Evolutionary conservation across 2,329 filamentous ascomycete genomes (phyloP), one percentile per base, ranked within the genome.

Genomic region (Alternaria incomplexa): DNA sequence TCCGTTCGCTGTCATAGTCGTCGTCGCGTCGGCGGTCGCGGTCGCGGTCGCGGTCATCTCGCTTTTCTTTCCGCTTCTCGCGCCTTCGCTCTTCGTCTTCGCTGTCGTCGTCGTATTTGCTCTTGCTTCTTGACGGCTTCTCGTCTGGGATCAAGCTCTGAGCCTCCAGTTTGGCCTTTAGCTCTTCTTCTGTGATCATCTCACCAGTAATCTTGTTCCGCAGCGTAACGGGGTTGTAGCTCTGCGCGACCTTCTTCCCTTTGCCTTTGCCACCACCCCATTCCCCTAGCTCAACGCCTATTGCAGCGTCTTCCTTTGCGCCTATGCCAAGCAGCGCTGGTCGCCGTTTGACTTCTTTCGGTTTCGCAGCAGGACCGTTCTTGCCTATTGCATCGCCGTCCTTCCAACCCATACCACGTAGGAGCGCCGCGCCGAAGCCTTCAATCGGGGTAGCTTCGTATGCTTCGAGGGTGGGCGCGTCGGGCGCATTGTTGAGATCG

Each of bases 321-420:
- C 95, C 96, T 8, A 98, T 90, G 0, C 96, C 96, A 10, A 98
- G 84, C 59, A 96, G 86, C 62, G 93, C 93, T 15, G 93, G 90
- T 53, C 94, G 88, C 55, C 89, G 86, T 75, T 91, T 90, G 13
- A 89, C 84, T 17, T 89, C 83, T 65, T 88, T 90, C 36, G 89
- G 84, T 68, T 91, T 91, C 26, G 57, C 48, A 2, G 58, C 30
- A 5, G 56, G 79, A 17, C 80, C 79, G 25, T 80, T 80, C 58
- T 86, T 79, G 81, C 90, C 83, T 55, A 89, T 84, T 43, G 83
- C 81, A 65, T 88, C 84, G 17, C 85, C 88, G 66, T 89, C 88
- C 73, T 97, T 93, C 94, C 95, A 97, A 9, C 96, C 96, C 92
- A 98, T 97, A 10, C 94, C 93, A 30, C 94, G 89, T 36, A 99